These are phyloP conservation scores for Flaveria bidentis DNA, from an alignment of 129 eudicot species.

Conservation along the genomic window DNA sequence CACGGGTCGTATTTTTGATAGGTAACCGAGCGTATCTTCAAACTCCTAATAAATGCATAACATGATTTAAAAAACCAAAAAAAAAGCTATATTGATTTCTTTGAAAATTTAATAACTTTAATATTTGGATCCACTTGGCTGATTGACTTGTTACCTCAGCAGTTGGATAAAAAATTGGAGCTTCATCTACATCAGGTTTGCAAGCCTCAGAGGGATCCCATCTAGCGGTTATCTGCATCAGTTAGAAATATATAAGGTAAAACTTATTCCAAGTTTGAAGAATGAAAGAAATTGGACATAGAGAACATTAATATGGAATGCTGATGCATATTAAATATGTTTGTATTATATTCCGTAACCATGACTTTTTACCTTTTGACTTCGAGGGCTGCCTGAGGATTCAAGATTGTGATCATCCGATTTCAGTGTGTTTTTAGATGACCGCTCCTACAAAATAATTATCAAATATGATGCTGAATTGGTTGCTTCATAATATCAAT, in stretches of 20 bases:
- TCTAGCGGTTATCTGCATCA: constrained; percentile 60
- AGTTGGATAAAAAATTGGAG: constrained; percentile 70
- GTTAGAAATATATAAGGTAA: not conserved
- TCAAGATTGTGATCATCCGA: constrained; percentile 43
- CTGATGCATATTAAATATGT: not conserved
- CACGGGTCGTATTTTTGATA: constrained; percentile 54
- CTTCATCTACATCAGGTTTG: constrained; percentile 60
- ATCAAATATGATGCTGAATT: constrained; percentile 18
- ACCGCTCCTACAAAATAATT: constrained; percentile 44
- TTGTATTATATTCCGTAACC: not conserved
- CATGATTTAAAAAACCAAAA: not conserved
- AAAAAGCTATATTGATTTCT: not conserved
- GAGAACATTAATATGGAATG: not conserved
- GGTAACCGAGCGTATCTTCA: constrained; percentile 66
- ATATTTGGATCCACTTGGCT: not conserved
- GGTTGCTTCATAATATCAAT: constrained; percentile 2
- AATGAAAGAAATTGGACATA: not conserved
- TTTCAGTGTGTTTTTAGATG: constrained; percentile 40
- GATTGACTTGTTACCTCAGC: constrained; percentile 40
- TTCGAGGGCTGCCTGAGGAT: constrained; percentile 55
- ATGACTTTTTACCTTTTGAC: constrained; percentile 45
- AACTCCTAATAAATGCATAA: constrained; percentile 52
- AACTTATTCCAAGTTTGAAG: not conserved
- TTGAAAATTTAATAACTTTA: not conserved
- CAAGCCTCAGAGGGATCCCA: constrained; percentile 70